phyloP scores from a whole-genome alignment of 148 eudicot genomes.

The Rhododendron griersonianum region DNA sequence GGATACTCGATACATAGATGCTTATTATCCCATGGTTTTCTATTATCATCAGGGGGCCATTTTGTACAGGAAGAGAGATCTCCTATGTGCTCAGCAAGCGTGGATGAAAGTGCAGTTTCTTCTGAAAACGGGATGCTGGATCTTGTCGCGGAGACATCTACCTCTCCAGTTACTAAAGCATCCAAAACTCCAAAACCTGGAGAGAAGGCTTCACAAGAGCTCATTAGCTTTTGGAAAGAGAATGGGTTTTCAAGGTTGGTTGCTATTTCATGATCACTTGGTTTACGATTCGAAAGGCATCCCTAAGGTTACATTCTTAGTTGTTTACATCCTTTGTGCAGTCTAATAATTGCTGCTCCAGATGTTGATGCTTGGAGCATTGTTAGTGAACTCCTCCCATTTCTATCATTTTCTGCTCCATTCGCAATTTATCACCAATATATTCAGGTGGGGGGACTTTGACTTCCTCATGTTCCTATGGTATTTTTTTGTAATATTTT shows the following conservation, averaged over 20 bases:
- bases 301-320: not conserved
- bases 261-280: not conserved
- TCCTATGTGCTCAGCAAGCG: constrained; percentile 17
- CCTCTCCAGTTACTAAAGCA: constrained; percentile 25
- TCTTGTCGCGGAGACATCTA: constrained; percentile 23
- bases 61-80: constrained; percentile 40
- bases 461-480: not conserved
- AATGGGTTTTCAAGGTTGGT: constrained; percentile 82
- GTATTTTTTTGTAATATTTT: not conserved
- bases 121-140: constrained; percentile 29
- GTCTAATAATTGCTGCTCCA: constrained; percentile 81
- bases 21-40: not conserved
- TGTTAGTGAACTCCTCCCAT: constrained; percentile 70
- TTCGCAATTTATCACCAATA: constrained; percentile 91
- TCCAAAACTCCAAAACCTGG: constrained; percentile 61
- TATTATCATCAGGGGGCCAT: not conserved
- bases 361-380: constrained; percentile 78
- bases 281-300: not conserved
- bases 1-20: not conserved
- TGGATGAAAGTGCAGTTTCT: constrained; percentile 31
- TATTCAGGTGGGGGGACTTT: constrained; percentile 52
- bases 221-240: constrained; percentile 72
- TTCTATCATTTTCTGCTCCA: constrained; percentile 77
- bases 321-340: constrained; percentile 27
- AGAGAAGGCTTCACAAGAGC: constrained; percentile 63